These are phyloP conservation scores for Fusarium albidum DNA, from an alignment of 2,329 filamentous ascomycete genomes.

Conservation along the genomic window DNA sequence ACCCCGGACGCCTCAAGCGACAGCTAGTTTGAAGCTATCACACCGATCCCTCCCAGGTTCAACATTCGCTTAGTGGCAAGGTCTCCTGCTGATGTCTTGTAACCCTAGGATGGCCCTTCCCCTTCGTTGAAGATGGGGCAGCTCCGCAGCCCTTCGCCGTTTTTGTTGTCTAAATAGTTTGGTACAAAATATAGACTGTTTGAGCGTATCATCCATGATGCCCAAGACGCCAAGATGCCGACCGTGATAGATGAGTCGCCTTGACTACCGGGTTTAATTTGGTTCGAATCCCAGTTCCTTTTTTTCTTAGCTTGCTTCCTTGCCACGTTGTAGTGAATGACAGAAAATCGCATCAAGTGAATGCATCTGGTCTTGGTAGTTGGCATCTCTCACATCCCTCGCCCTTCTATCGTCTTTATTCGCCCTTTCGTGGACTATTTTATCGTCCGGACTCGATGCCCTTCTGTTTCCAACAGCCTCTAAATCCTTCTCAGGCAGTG, in stretches of 20 bases:
- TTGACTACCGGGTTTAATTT: too few species aligned
- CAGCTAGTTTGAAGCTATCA: constrained; percentile 26
- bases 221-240: neutral
- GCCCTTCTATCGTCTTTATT: neutral
- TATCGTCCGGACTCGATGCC: too few species aligned
- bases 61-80: constrained; percentile 40
- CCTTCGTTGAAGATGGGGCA: constrained; percentile 27
- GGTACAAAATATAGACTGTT: constrained; percentile 31
- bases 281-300: neutral
- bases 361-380: neutral
- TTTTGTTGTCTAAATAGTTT: constrained; percentile 32
- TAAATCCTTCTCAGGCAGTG: too few species aligned
- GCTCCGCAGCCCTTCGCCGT: constrained; percentile 29
- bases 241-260: neutral
- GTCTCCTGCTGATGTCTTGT: constrained; percentile 42
- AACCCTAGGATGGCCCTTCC: constrained; percentile 41
- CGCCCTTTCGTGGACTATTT: neutral
- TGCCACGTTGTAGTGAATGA: neutral
- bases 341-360: neutral
- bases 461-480: too few species aligned
- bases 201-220: constrained; percentile 8
- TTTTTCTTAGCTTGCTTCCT: neutral
- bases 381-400: neutral
- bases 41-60: constrained; percentile 37
- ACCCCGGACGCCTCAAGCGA: constrained; percentile 17